Evolutionary conservation across 768 basidiomycete genomes (phyloP).

Genomic region (Pulveroboletus sp.): DNA sequence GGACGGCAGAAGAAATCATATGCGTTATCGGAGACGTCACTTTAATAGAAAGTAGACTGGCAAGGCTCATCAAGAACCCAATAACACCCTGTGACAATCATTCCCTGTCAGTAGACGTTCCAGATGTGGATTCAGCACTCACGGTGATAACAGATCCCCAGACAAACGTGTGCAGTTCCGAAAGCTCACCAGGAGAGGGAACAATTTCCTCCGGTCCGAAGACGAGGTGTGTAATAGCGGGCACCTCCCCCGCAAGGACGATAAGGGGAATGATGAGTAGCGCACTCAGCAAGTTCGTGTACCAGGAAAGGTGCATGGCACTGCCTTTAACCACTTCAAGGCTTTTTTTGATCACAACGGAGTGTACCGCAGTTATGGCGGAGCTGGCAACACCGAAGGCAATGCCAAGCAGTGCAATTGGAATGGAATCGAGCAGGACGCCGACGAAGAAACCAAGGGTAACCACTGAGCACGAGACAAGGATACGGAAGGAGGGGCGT

Average conservation of each 20-base stretch:
- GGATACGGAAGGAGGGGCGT: slow-evolving; percentile 70
- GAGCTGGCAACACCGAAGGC: slow-evolving; percentile 81
- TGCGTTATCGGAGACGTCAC: slow-evolving; percentile 97
- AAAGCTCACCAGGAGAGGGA: slow-evolving; percentile 36
- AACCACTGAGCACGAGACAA: slow-evolving; percentile 73
- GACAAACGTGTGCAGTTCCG: slow-evolving; percentile 59
- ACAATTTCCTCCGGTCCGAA: slow-evolving; percentile 40
- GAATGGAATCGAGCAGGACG: slow-evolving; percentile 70
- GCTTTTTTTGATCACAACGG: slow-evolving; percentile 89
- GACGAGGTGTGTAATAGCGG: slow-evolving; percentile 57
- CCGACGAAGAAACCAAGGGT: slow-evolving; percentile 91
- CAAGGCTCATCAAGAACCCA: slow-evolving; percentile 93
- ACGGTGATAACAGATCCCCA: slow-evolving; percentile 79
- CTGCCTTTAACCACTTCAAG: slow-evolving; percentile 77
- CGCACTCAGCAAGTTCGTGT: slow-evolving; percentile 81
- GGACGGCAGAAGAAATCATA: slow-evolving; percentile 94
- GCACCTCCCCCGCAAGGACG: slow-evolving; percentile 69
- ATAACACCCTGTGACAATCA: slow-evolving; percentile 55
- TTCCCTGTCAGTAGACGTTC: slow-evolving; percentile 1
- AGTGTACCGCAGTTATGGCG: slow-evolving; percentile 83
- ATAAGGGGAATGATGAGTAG: slow-evolving; percentile 68
- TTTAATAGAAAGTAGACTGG: slow-evolving; percentile 90
- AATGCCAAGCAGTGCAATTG: slow-evolving; percentile 60
- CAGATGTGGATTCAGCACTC: slow-evolving; percentile 21
- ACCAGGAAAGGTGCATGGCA: slow-evolving; percentile 85